Percentiles rank a stretch among this genome's conserved stretches.
These are phyloP conservation scores for Rhodotorula sp. DNA, from an alignment of 1,284 basidiomycete genomes.

Conservation along the genomic window DNA sequence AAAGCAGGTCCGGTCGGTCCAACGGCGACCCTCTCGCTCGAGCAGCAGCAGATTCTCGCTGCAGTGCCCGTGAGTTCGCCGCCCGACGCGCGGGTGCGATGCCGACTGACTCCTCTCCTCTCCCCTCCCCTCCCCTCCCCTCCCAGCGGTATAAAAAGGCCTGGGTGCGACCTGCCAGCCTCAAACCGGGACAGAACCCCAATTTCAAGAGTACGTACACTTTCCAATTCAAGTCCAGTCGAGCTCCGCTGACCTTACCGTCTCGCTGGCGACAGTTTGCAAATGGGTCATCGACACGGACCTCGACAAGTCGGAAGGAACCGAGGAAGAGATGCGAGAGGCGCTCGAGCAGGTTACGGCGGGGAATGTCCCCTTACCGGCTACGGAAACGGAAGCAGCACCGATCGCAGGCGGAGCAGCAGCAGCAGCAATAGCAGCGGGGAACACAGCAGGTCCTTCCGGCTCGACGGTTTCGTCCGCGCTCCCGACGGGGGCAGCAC, in stretches of 20 bases:
- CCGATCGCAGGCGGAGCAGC: not conserved
- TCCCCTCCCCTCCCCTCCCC: not conserved
- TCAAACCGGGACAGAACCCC: conserved; percentile 33
- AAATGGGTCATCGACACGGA: conserved; percentile 38
- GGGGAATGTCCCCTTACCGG: conserved; percentile 13
- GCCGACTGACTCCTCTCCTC: too few relatives aligned
- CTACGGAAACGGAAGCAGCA: not conserved
- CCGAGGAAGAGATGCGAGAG: conserved; percentile 35
- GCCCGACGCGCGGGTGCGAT: too few relatives aligned
- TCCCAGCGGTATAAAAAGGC: conserved; percentile 34
- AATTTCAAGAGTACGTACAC: conserved; percentile 23
- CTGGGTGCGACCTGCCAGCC: conserved; percentile 34
- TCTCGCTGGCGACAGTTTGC: conserved; percentile 6
- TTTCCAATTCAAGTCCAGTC: too few relatives aligned
- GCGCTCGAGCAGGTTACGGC: conserved; percentile 25
- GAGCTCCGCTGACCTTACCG: not conserved
- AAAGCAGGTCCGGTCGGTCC: conserved; percentile 3
- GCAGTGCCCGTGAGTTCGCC: conserved; percentile 18
- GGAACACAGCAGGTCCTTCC: not conserved
- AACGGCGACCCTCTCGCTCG: conserved; percentile 14
- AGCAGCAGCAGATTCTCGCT: conserved; percentile 31
- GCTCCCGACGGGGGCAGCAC: not conserved
- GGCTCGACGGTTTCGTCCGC: not conserved
- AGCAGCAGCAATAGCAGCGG: not conserved
- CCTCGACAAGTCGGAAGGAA: conserved; percentile 16